A percentile compares a stretch with the other conserved stretches of the same genome.
phyloP scores from a whole-genome alignment of 2,329 filamentous ascomycete genomes.

The Fusarium sp. region DNA sequence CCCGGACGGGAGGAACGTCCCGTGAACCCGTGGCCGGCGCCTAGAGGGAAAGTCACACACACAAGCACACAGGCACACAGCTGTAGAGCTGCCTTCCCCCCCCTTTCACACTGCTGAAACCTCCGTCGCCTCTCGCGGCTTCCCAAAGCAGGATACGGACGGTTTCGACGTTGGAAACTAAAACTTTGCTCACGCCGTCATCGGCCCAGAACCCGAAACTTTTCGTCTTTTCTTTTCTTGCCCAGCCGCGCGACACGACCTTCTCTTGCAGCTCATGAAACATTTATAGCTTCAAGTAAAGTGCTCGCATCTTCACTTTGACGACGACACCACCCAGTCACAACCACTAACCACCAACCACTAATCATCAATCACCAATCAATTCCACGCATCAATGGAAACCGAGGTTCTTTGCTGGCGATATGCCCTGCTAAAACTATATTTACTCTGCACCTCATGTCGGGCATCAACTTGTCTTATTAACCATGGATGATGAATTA shows the following conservation, averaged over 20 bases:
- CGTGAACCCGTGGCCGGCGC: constrained; percentile 3
- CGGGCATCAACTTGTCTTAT: background rate
- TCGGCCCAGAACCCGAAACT: constrained; percentile 3
- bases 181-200: background rate
- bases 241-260: background rate
- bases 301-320: background rate
- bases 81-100: background rate
- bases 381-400: background rate
- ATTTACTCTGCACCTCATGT: background rate
- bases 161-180: constrained; percentile 3
- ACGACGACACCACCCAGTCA: background rate
- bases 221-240: background rate
- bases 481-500: background rate
- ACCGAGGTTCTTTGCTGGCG: background rate
- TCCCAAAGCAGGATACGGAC: background rate
- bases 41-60: background rate
- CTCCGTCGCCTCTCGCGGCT: constrained; percentile 10
- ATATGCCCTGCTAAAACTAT: background rate
- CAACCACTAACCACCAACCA: background rate
- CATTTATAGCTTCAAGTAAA: constrained; percentile 18
- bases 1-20: constrained; percentile 19
- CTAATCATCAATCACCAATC: background rate
- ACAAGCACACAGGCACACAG: background rate
- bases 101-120: constrained; percentile 22
- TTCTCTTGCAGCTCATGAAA: constrained; percentile 16